These are phyloP conservation scores for Phanerochaete carnosa DNA, from an alignment of 768 basidiomycete species.

Conservation along the genomic window DNA sequence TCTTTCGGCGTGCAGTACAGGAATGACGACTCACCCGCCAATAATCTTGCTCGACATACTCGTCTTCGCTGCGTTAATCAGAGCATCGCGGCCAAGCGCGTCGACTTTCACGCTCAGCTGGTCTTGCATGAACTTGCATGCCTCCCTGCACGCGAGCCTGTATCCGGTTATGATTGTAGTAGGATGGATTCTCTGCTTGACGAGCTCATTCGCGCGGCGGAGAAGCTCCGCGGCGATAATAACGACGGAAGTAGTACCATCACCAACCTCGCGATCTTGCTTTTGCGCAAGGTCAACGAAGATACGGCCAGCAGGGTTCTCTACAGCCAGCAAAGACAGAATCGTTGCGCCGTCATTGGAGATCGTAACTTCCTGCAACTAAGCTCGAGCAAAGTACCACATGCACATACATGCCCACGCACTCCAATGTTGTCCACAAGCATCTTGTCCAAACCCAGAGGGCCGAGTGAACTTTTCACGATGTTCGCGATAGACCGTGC, in stretches of 20 bases:
- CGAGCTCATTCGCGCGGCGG: constrained; percentile 95
- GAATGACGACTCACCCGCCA: constrained; percentile 66
- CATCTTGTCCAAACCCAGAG: constrained; percentile 95
- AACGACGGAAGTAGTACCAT: constrained; percentile 98
- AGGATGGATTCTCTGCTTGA: constrained; percentile 97
- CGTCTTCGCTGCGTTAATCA: constrained; percentile 96
- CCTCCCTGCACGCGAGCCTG: constrained; percentile 93
- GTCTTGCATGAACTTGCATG: constrained; percentile 97
- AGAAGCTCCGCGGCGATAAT: constrained; percentile 93
- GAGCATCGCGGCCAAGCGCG: constrained; percentile 81
- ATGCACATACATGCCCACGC: constrained; percentile 28
- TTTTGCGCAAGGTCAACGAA: constrained; percentile 99
- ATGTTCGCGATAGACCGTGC: constrained; percentile 97
- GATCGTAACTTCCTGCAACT: constrained; percentile 90
- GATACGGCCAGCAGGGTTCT: constrained; percentile 95
- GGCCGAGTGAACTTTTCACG: constrained; percentile 93
- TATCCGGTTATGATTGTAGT: constrained; percentile 99
- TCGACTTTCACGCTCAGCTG: constrained; percentile 96
- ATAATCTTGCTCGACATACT: constrained; percentile 99
- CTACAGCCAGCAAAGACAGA: constrained; percentile 86
- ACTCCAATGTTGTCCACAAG: constrained; percentile 97
- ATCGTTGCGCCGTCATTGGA: constrained; percentile 99
- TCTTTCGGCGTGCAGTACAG: constrained; percentile 1
- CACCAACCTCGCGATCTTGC: constrained; percentile 98
- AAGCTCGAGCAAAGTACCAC: constrained; percentile 9